Base-by-base conservation (phyloP, 2,329 filamentous ascomycete species). In the Gnomoniopsis smithogilvyi region DNA sequence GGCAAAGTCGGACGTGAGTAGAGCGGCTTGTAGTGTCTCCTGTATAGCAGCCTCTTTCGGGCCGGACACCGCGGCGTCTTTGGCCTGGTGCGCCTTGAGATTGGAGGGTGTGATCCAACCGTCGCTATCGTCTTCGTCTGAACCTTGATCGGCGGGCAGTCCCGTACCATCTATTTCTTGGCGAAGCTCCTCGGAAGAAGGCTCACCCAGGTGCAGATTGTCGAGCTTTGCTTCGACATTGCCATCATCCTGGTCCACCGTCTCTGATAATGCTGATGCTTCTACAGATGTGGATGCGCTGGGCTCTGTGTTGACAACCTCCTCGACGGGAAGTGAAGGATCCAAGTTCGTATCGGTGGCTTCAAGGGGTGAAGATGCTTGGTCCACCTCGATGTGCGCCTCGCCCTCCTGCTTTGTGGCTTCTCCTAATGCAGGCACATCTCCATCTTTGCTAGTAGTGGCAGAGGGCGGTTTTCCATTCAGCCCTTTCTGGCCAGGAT, bases 61-160 rank as follows among this genome's bases (percentile, higher is more conserved):
- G 21, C 78, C 72, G 1, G 78, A 73, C 6, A 75, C 76, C 22
- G 77, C 74, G 26, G 73, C 72, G 66, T 94, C 87, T 70, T 86
- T 83, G 60, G 84, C 85, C 76, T 95, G 89, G 70, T 91, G 88
- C 70, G 91, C 90, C 71, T 92, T 90, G 65, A 99, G 83, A 75
- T 98, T 99, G 45, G 88, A 88, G 0, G 94, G 92, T 0, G 95
- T 98, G 72, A 98, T 97, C 94, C 94, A 98, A 67, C 88, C 91
- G 64, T 89, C 91, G 17, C 81, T 83, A 60, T 86, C 85, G 61
- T 80, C 77, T 24, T 72, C 68, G 30, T 73, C 69, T n/a, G 73
- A 70, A 8, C 67, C 67, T n/a, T 71, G 72, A 19, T 72, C 71
- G 6, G 63, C 61, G 48, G 59, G 58, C 51, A 53, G 53, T 41